Conservation (phyloP, 2,329 filamentous ascomycete species). For the Alternaria arbusti region DNA sequence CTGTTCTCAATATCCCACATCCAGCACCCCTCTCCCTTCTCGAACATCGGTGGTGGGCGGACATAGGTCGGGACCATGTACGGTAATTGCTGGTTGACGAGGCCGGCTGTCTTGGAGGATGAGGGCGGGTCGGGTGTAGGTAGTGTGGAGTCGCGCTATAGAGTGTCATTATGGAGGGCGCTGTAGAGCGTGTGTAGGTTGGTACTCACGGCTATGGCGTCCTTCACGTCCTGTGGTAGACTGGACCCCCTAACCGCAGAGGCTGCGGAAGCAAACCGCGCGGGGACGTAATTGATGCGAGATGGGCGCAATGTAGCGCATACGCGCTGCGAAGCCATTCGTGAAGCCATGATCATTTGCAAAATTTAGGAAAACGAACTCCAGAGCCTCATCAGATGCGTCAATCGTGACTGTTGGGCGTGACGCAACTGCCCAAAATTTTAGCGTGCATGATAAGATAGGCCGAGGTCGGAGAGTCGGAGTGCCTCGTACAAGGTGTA, state of each 20-base stretch:
- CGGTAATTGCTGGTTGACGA: slow-evolving; percentile 76
- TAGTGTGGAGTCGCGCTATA: slow-evolving; percentile 48
- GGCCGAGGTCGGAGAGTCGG: slow-evolving; percentile 28
- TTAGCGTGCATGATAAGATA: slow-evolving; percentile 16
- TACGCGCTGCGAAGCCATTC: slow-evolving; percentile 35
- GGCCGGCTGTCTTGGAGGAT: slow-evolving; percentile 75
- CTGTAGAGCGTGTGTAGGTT: not conserved
- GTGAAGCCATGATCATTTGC: slow-evolving; percentile 37
- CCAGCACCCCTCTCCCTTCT: slow-evolving; percentile 84
- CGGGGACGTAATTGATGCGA: slow-evolving; percentile 24
- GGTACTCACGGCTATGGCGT: slow-evolving; percentile 50
- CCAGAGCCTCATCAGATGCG: slow-evolving; percentile 9
- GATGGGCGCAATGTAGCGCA: slow-evolving; percentile 35
- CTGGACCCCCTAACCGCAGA: slow-evolving; percentile 48
- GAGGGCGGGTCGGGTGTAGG: slow-evolving; percentile 75
- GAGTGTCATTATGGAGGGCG: slow-evolving; percentile 12
- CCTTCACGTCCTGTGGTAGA: slow-evolving; percentile 49
- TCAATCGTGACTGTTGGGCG: slow-evolving; percentile 17
- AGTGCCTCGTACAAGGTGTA: not conserved
- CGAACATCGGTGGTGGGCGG: slow-evolving; percentile 87
- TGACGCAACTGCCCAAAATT: slow-evolving; percentile 26
- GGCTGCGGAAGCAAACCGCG: slow-evolving; percentile 50
- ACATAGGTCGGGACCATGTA: slow-evolving; percentile 98
- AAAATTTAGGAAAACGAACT: slow-evolving; percentile 6
- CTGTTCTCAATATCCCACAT: slow-evolving; percentile 90